Evolutionary conservation across 768 basidiomycete species (phyloP), one percentile per base, ranked within the genome.

Genomic region (Agaricus sinodeliciosus): DNA sequence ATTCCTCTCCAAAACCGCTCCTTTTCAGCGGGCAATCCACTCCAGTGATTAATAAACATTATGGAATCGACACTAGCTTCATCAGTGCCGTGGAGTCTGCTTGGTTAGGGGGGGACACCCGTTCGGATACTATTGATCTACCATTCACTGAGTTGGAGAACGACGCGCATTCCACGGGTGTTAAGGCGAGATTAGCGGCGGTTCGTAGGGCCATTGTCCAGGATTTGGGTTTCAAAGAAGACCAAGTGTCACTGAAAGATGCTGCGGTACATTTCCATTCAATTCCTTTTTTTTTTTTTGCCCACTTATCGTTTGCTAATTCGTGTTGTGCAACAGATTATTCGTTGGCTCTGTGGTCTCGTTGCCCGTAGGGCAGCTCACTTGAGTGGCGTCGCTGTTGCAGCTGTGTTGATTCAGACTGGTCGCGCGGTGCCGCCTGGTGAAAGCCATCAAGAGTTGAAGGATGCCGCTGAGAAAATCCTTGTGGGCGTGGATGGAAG

Each of bases 11-110:
- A 0, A 74, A 74, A 51, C 67, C 87, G 7, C 63, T 92, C 27
- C 75, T 98, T 22, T 96, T 99, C 69, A 70, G 73, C 48, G 96
- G 96, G 7, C 82, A 81, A 58, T 84, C 85, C 5, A 87, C 90
- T 3, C 55, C 70, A 0, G 64, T 65, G 8, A 65, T 99, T 57
- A 98, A 99, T 71, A 79, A 76, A 19, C 95, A 96, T 60, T 99
- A 95, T 70, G 96, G 94, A 1, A 71, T 97, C 54, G 96, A 99
- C 69, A 90, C 94, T 0, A 90, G 93, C n/a, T 76, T 94, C 53
- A 81, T 96, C 75, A 93, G 89, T 44, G 81, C 79, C 35, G 74
- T 94, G 42, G 91, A 93, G 65, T 79, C 76, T 49, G 85, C 87
- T 15, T 90, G 87, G 87, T 74, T 77, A 50, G 76, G 75, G 9